phyloP scores from a whole-genome alignment of 768 basidiomycete species.

The Suillus alpinus region DNA sequence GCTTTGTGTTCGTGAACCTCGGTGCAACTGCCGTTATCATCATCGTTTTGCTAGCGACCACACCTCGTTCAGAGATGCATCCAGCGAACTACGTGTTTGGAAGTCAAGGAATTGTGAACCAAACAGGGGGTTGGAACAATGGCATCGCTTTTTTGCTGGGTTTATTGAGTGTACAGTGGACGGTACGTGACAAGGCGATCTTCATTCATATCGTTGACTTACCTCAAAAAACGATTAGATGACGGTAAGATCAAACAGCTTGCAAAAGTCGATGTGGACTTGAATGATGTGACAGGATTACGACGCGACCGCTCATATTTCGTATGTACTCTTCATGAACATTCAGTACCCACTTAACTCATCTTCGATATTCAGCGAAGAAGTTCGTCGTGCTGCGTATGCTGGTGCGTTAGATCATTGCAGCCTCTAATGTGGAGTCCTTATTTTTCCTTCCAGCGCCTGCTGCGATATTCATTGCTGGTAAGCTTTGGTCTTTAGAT shows the following conservation, averaged over 20 bases:
- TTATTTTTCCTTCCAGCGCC: conserved; percentile 34
- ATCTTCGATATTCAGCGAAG: conserved; percentile 47
- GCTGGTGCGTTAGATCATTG: conserved; percentile 48
- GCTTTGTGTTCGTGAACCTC: conserved; percentile 86
- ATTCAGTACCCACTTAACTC: background rate
- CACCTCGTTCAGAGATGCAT: conserved; percentile 76
- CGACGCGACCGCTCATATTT: conserved; percentile 79
- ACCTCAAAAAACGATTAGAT: conserved; percentile 35
- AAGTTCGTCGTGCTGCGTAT: conserved; percentile 76
- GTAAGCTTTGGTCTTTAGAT: conserved; percentile 6
- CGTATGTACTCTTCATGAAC: conserved; percentile 42
- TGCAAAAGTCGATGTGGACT: background rate
- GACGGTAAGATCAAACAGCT: conserved; percentile 41
- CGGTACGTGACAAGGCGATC: conserved; percentile 41
- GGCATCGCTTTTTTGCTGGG: conserved; percentile 86
- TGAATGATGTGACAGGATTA: conserved; percentile 51
- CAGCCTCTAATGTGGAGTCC: conserved; percentile 5
- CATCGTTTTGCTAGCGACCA: conserved; percentile 77
- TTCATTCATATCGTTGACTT: background rate
- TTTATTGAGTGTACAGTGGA: conserved; percentile 85
- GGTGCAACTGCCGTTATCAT: conserved; percentile 82
- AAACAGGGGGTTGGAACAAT: conserved; percentile 74
- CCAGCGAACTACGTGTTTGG: conserved; percentile 79
- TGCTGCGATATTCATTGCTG: conserved; percentile 61
- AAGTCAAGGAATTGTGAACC: conserved; percentile 67